Base-by-base conservation (phyloP, 257 asterid species). In the Henckelia pumila region DNA sequence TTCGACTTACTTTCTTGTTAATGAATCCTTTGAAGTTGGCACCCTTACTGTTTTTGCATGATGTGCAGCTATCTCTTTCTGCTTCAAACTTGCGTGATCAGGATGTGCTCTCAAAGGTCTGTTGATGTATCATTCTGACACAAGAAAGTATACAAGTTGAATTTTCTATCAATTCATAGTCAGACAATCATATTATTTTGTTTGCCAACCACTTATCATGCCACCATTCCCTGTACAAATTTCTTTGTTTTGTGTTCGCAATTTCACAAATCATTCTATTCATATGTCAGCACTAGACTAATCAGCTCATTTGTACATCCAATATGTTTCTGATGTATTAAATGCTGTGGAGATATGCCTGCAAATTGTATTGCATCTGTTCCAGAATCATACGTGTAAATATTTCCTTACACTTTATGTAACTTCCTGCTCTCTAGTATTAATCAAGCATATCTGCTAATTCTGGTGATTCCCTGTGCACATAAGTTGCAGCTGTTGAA, bases 81-180 rank as follows among this genome's bases (percentile, higher is more conserved):
- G 98, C 96, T 63, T 60, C 88, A 70, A 84, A 85, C 77, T 84
- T 94, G 80, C 93, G 85, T 30, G 95, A 94, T 75, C 88, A 82
- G 72, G 99, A 94, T 78, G 83, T 88, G 73, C 88, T 94, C 75
- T 94, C 98, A 72, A 94, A 94, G 99, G 99, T 94, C 72, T 70
- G 97, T 73, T 73, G 37, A 70, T 76, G 52, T 68, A 26, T 58
- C 59, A 40, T 32, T 13, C 19, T 40, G 52, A 13, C n/a, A 14
- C 55, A 14, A 17, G 47, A 32, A 67, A n/a, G 56, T 26, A 59
- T 67, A 58, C 35, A 63, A 53, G 35, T 25, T 23, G 49, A 73
- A 22, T 16, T 40, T 29, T 30, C 49, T 60, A 30, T 3, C 62
- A 11, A 63, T 50, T 63, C 21, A 33, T 63, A 22, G 50, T 49